Evolutionary conservation across 2,329 filamentous ascomycete genomes (phyloP).

Genomic region (Colletotrichum phormii): DNA sequence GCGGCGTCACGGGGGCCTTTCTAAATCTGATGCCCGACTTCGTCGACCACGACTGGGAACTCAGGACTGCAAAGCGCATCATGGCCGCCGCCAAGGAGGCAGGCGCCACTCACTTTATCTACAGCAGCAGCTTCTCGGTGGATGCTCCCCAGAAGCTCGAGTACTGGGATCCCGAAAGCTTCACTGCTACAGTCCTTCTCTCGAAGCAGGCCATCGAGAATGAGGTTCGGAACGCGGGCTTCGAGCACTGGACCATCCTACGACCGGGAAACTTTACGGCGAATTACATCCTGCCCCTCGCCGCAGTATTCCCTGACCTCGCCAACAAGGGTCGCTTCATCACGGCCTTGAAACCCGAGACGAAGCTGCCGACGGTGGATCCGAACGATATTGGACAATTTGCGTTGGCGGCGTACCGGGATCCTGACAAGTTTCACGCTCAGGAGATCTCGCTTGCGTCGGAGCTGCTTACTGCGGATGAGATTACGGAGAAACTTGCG

Average conservation of each 20-base stretch:
- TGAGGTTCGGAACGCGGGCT: slow-evolving; percentile 48
- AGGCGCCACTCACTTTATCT: slow-evolving; percentile 52
- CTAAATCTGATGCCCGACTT: slow-evolving; percentile 49
- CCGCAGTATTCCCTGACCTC: slow-evolving; percentile 53
- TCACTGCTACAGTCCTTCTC: slow-evolving; percentile 45
- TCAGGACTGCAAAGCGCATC: slow-evolving; percentile 45
- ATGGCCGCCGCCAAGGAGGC: slow-evolving; percentile 51
- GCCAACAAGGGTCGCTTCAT: slow-evolving; percentile 50
- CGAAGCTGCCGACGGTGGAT: slow-evolving; percentile 56
- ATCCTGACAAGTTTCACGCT: slow-evolving; percentile 53
- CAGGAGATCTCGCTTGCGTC: slow-evolving; percentile 54
- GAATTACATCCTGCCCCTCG: slow-evolving; percentile 59
- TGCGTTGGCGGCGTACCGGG: slow-evolving; percentile 54
- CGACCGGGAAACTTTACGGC: slow-evolving; percentile 63
- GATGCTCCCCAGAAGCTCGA: slow-evolving; percentile 44
- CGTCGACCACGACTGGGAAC: slow-evolving; percentile 44
- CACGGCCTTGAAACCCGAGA: slow-evolving; percentile 49
- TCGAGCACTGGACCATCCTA: slow-evolving; percentile 60
- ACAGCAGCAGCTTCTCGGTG: slow-evolving; percentile 48
- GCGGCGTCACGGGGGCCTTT: slow-evolving; percentile 47
- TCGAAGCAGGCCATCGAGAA: slow-evolving; percentile 57
- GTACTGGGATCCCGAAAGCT: slow-evolving; percentile 42
- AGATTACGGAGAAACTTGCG: slow-evolving; percentile 51
- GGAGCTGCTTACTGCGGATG: slow-evolving; percentile 50
- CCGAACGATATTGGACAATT: slow-evolving; percentile 60